Base-by-base conservation (phyloP, 2,329 filamentous ascomycete genomes). In the Fusarium ambrosium region DNA sequence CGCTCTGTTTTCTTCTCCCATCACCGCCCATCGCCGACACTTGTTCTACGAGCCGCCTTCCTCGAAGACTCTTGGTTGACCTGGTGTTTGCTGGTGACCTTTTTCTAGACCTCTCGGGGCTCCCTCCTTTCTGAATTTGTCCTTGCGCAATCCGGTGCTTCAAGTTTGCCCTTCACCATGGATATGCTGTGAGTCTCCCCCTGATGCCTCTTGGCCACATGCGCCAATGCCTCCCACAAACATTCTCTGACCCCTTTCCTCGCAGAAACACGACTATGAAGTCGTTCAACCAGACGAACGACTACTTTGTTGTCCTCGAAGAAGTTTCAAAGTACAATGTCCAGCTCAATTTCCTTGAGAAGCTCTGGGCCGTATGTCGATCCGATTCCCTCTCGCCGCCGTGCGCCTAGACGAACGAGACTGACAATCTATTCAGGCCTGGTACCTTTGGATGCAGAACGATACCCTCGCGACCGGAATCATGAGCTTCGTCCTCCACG, bases 401-500 rank as follows among this genome's bases (percentile, higher is more conserved):
- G 60, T 37, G 14, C 74, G 37, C 48, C 39, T 18, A 62, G 48
- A 18, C 36, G 36, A 69, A 29, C 69, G 55, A 74, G 63, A 70
- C 70, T 75, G 69, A 79, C 69, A 55, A 32, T n/a, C 6, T 32
- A 64, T 22, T n/a, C 59, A 91, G 85, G 92, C 95, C 45, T 98
- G 95, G 96, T 99, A 99, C 84, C 90, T 96, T 18, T 99, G 92
- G 89, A 98, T 98, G 93, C 94, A 97, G 84, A 99, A 99, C 84
- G 97, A 99, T 86, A 92, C 94, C 64, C 92, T 99, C 72, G 97
- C 97, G 69, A 99, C 97, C 4, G 97, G 97, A 71, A 97, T 99
- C 87, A 93, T 98, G 94, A 98, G 95, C 80, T 99, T 99, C 84
- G 85, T 93, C 77, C 94, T 98, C 91, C 97, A 99, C 87, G 97